Evolutionary conservation across 2,329 filamentous ascomycete genomes (phyloP).

Genomic region (Colletotrichum endophyticum): DNA sequence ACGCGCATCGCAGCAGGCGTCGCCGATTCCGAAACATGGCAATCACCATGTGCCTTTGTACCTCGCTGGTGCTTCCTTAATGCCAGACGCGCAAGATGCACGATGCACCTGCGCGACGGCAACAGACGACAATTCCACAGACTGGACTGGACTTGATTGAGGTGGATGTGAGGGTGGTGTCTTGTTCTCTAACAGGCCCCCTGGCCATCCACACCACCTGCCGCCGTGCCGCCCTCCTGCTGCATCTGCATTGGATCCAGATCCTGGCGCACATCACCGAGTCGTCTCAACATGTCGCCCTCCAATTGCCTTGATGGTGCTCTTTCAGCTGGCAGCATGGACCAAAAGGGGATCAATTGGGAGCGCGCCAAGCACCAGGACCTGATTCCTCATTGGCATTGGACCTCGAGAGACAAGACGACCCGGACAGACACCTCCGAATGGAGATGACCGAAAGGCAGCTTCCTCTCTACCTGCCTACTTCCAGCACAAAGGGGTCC

Average conservation of each 20-base stretch:
- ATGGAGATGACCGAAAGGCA: not conserved
- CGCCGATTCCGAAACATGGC: not conserved
- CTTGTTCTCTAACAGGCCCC: not conserved
- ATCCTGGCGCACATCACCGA: constrained; percentile 14
- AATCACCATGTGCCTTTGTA: not conserved
- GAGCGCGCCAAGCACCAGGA: not conserved
- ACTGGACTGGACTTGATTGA: not conserved
- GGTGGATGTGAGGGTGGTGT: not conserved
- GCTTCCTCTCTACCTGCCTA: not conserved
- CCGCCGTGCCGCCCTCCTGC: not conserved
- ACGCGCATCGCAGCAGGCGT: not conserved
- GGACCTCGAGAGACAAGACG: not conserved
- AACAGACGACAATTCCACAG: not conserved
- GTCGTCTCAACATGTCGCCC: not conserved
- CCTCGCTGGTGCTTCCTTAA: not conserved
- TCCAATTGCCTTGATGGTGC: not conserved
- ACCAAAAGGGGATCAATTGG: not conserved
- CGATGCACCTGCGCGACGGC: not conserved
- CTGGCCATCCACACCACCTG: not conserved
- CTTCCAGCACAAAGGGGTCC: not conserved
- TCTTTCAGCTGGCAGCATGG: not conserved
- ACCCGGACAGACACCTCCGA: not conserved
- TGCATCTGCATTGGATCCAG: not conserved
- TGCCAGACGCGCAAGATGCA: not conserved
- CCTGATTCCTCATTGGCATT: not conserved